phyloP scores from a whole-genome alignment of 202 grass and related monocot genomes.

The Brachypodium distachyon region DNA sequence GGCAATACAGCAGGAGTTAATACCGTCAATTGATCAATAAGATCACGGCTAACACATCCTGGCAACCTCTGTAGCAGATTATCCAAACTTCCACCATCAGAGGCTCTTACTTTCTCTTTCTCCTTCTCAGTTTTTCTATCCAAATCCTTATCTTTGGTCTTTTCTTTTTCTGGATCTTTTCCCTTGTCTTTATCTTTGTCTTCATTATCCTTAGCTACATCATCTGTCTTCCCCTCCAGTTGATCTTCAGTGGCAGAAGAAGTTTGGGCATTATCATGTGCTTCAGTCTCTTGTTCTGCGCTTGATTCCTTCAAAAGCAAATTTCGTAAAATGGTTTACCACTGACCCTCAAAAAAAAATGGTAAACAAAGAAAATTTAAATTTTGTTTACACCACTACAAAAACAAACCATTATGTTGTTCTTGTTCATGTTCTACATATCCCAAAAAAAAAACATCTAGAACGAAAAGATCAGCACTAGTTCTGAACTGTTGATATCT shows the following conservation, averaged over 20 bases:
- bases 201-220: slow-evolving; percentile 45
- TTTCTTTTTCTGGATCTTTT: slow-evolving; percentile 77
- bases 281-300: slow-evolving; percentile 57
- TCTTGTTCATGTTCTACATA: too few species aligned
- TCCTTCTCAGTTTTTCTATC: slow-evolving; percentile 84
- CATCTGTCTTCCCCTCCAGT: slow-evolving; percentile 58
- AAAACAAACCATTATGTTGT: neutral
- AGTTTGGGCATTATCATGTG: slow-evolving; percentile 43
- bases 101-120: slow-evolving; percentile 85
- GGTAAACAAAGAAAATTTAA: neutral
- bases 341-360: neutral
- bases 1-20: slow-evolving; percentile 7
- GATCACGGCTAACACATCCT: slow-evolving; percentile 93
- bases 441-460: neutral
- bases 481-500: neutral
- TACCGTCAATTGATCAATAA: slow-evolving; percentile 97
- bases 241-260: slow-evolving; percentile 48
- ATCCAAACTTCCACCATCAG: slow-evolving; percentile 80
- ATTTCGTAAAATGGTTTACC: slow-evolving; percentile 16
- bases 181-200: slow-evolving; percentile 73
- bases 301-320: slow-evolving; percentile 46
- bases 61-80: slow-evolving; percentile 78
- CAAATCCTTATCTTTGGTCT: slow-evolving; percentile 70
- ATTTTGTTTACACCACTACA: neutral
- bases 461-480: neutral